Evolutionary conservation across 768 basidiomycete species (phyloP), one percentile per base, ranked within the genome.

Genomic region (Naganishia vaughanmartiniae): DNA sequence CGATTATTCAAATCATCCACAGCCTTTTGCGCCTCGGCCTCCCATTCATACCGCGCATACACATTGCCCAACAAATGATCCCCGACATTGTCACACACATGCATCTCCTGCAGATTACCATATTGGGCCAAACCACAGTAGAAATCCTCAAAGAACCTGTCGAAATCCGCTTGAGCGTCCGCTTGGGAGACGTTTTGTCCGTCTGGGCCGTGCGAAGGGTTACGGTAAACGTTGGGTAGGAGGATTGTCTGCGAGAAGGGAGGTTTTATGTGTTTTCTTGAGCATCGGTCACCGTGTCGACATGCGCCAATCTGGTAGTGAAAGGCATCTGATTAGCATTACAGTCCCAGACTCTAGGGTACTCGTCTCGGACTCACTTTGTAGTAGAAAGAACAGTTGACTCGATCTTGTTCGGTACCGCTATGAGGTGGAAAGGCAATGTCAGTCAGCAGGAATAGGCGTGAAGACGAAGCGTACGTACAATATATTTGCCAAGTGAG

Each of bases 41-140:
- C 95, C 93, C 93, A 96, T 78, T 99, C 95, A 78, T 91, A 99
- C 28, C 95, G 88, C 4, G 94, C 95, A 79, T 99, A 99, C 1
- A 99, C 95, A 76, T 97, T 96, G 28, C 94, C 94, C 76, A 95
- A 92, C 30, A 98, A 85, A 79, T 99, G 95, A 79, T 98, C 96
- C n/a, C 96, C 96, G 39, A 99, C 94, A 78, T 99, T 99, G 83
- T 99, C 95, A 78, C 95, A 99, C 15, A 99, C 94, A 82, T 99
- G 96, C 71, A 99, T 85, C 83, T 99, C 96, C 58, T 96, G 83
- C 69, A 99, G 85, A 83, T 98, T 90, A 4, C 96, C 96, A 79
- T 92, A 97, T 82, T 97, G 96, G 48, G 90, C 84, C 45, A 99
- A 83, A 80, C 98, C 95, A 78, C 84, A 93, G 79, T 92, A 97